Evolutionary conservation across 2,329 filamentous ascomycete species (phyloP).

Genomic region (Lachnellula subtilissima): DNA sequence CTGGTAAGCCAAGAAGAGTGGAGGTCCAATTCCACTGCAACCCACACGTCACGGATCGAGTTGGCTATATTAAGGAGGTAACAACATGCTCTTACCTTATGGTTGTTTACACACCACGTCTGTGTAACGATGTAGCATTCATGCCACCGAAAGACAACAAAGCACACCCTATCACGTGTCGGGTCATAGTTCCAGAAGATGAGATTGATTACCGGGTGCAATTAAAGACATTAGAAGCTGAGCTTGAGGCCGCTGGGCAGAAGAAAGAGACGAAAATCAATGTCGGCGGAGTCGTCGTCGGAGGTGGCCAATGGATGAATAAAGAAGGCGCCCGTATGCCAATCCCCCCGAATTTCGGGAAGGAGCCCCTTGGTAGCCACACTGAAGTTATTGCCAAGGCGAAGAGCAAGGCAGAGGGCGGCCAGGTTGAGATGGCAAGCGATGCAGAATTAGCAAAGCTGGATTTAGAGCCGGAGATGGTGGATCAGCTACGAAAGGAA

Average conservation of each 20-base stretch:
- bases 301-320: conserved; percentile 27
- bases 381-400: conserved; percentile 22
- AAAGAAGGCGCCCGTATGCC: conserved; percentile 28
- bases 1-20: conserved; percentile 60
- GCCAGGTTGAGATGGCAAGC: conserved; percentile 40
- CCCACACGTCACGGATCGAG: conserved; percentile 57
- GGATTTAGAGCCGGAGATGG: conserved; percentile 50
- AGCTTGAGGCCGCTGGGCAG: conserved; percentile 30
- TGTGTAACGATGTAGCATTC: conserved; percentile 74
- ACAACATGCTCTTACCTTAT: conserved; percentile 69
- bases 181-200: conserved; percentile 50
- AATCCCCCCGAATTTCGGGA: conserved; percentile 34
- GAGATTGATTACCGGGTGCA: conserved; percentile 26
- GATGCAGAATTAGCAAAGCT: conserved; percentile 64
- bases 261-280: conserved; percentile 34
- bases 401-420: conserved; percentile 27
- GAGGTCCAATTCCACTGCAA: conserved; percentile 61
- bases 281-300: conserved; percentile 27
- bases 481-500: conserved; percentile 65
- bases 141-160: conserved; percentile 61
- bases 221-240: conserved; percentile 35
- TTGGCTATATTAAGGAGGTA: conserved; percentile 69
- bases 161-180: conserved; percentile 58
- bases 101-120: conserved; percentile 66
- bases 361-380: conserved; percentile 53